phyloP scores from a whole-genome alignment of 345 rosid species.

The Aethionema arabicum region DNA sequence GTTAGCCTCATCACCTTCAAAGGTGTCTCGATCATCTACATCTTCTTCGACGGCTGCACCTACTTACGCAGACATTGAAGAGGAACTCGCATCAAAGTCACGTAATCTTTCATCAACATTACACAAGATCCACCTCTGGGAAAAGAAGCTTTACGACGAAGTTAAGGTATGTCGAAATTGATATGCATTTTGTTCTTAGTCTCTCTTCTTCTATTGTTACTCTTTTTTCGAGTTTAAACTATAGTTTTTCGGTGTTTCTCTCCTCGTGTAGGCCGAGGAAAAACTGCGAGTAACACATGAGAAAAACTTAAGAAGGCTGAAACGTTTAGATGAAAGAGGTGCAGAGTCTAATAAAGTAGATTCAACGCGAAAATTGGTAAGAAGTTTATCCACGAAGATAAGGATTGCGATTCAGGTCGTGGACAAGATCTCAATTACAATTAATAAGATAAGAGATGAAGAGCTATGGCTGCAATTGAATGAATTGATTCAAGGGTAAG shows the following conservation, averaged over 20 bases:
- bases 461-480: constrained; percentile 84
- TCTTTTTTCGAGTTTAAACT: constrained; percentile 4
- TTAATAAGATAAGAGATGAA: constrained; percentile 86
- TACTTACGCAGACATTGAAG: constrained; percentile 50
- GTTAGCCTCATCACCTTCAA: constrained; percentile 53
- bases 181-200: constrained; percentile 1
- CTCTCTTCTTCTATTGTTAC: constrained; percentile 12
- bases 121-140: constrained; percentile 87
- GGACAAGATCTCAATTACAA: constrained; percentile 67
- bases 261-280: constrained; percentile 67
- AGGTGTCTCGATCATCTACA: constrained; percentile 38
- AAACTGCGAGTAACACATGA: constrained; percentile 74
- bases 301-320: constrained; percentile 60
- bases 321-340: constrained; percentile 70
- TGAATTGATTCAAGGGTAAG: constrained; percentile 79
- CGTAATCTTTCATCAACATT: constrained; percentile 81
- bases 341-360: constrained; percentile 64
- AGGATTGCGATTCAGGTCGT: constrained; percentile 78
- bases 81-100: constrained; percentile 63
- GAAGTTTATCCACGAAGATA: constrained; percentile 71
- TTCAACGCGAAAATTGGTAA: constrained; percentile 49
- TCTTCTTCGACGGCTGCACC: constrained; percentile 37
- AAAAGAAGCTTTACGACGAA: constrained; percentile 82
- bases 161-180: constrained; percentile 63
- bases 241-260: neutral